A percentile compares a stretch with the other conserved stretches of the same genome.
phyloP scores from a whole-genome alignment of 495 filamentous ascomycete species.

The Aspergillus kassunensis region DNA sequence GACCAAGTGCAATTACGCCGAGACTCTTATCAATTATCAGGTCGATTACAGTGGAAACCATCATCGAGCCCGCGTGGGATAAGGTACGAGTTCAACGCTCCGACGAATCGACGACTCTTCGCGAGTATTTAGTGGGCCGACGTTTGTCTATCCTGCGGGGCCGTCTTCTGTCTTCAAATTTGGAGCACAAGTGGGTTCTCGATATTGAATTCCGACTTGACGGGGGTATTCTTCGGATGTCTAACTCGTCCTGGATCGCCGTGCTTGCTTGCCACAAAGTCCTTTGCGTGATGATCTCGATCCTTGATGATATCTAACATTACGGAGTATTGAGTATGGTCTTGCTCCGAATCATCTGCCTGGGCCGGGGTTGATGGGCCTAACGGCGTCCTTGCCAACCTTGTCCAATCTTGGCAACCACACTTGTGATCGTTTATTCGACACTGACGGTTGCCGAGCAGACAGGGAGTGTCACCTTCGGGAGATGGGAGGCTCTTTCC shows the following conservation, averaged over 20 bases:
- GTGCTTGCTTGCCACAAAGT: constrained; percentile 5
- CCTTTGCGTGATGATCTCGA: background rate
- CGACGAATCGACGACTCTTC: constrained; percentile 3
- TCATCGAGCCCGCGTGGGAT: constrained; percentile 18
- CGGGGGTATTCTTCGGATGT: background rate
- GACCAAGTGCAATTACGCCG: constrained; percentile 31
- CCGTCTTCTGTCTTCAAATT: constrained; percentile 10
- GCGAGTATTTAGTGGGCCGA: constrained; percentile 20
- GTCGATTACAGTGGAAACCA: constrained; percentile 1
- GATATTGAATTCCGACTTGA: background rate
- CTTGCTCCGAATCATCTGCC: constrained; percentile 1
- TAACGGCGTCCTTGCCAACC: constrained; percentile 15
- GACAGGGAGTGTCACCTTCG: background rate
- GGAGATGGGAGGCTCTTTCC: constrained; percentile 9
- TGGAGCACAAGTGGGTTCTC: background rate
- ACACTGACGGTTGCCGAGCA: constrained; percentile 9
- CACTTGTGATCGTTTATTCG: constrained; percentile 1
- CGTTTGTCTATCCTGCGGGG: constrained; percentile 18
- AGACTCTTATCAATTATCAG: constrained; percentile 26
- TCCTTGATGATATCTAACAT: no score
- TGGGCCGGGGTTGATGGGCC: constrained; percentile 3
- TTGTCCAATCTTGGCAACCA: constrained; percentile 14
- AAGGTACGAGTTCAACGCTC: constrained; percentile 1
- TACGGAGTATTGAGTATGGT: background rate
- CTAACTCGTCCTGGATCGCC: constrained; percentile 8